phyloP scores from a whole-genome alignment of 257 asterid genomes.

The Nicotiana paniculata region DNA sequence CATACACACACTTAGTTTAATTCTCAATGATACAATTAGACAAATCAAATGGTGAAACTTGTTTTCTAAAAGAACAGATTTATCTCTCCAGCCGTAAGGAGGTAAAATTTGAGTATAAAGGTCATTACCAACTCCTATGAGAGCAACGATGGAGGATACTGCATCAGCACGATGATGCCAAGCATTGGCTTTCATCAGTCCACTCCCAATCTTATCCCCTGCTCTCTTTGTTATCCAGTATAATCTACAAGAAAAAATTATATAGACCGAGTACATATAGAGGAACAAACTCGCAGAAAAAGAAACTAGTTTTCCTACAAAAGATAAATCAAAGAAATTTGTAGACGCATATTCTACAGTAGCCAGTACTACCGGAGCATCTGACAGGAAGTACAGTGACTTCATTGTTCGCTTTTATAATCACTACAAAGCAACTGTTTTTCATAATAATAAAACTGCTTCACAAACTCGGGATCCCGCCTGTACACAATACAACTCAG shows the following conservation, averaged over 20 bases:
- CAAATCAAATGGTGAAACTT: neutral
- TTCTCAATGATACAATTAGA: neutral
- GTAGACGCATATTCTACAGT: neutral
- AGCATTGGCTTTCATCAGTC: conserved; percentile 96
- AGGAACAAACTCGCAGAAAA: neutral
- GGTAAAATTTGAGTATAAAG: conserved; percentile 2
- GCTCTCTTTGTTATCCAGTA: conserved; percentile 82
- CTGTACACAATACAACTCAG: neutral
- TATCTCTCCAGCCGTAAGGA: neutral
- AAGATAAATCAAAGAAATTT: neutral
- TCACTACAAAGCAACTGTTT: neutral
- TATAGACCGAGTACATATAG: neutral
- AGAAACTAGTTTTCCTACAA: neutral
- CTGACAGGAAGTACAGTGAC: neutral
- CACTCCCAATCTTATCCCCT: conserved; percentile 92
- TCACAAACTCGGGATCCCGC: neutral
- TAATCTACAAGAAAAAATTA: conserved; percentile 31
- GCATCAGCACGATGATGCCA: conserved; percentile 99
- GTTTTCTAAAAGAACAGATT: neutral
- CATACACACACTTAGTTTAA: neutral
- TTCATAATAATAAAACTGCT: neutral
- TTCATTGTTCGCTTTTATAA: neutral
- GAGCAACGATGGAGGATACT: conserved; percentile 88
- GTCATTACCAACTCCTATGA: conserved; percentile 94
- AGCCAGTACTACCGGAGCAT: neutral